These are phyloP conservation scores for Aspergillus baeticus DNA, from an alignment of 495 filamentous ascomycete species.

Conservation along the genomic window DNA sequence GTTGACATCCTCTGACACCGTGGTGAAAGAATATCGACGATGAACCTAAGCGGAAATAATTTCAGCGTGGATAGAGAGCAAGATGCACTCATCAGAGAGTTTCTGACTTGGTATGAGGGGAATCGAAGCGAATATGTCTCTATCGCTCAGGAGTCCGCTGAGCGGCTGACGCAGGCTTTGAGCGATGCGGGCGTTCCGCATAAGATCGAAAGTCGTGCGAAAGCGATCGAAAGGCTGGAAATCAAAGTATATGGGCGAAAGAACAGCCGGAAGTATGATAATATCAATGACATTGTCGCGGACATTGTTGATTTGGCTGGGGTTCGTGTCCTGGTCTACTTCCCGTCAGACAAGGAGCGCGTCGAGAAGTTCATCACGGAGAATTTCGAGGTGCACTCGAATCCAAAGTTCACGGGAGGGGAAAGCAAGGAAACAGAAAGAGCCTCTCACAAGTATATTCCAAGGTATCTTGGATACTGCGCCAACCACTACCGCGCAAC, in stretches of 20 bases:
- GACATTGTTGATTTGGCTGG: slow-evolving; percentile 4
- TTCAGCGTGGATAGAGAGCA: too few relatives aligned
- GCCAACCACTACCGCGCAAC: slow-evolving; percentile 1
- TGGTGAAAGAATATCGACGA: too few relatives aligned
- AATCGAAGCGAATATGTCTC: not conserved
- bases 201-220: not conserved
- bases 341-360: slow-evolving; percentile 2
- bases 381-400: not conserved
- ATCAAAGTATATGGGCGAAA: not conserved
- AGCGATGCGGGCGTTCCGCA: not conserved
- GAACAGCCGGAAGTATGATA: not conserved
- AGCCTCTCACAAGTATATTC: not conserved
- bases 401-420: not conserved
- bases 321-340: not conserved
- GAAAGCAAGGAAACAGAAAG: not conserved
- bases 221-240: not conserved
- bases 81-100: not conserved
- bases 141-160: not conserved
- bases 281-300: not conserved
- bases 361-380: not conserved
- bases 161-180: not conserved
- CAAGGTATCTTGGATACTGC: not conserved
- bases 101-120: not conserved
- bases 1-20: too few relatives aligned
- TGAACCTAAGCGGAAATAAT: too few relatives aligned